These are phyloP conservation scores for Blastocystis sp. DNA, from an alignment of 352 stramenopile species.

Conservation along the genomic window DNA sequence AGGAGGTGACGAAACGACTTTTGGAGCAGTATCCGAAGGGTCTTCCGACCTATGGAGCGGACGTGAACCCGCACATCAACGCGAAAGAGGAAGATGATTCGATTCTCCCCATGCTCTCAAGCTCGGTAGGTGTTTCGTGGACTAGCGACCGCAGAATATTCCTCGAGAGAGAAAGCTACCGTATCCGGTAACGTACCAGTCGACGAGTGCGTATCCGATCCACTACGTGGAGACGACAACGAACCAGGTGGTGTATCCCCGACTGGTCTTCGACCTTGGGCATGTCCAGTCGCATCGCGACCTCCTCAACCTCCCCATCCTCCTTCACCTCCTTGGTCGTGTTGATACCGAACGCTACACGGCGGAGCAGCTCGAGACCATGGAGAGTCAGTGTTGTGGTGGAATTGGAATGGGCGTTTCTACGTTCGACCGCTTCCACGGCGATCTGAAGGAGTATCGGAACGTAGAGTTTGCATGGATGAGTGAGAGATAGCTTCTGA, in stretches of 20 bases:
- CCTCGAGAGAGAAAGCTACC: not conserved
- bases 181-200: not conserved
- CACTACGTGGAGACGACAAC: constrained; percentile 5
- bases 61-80: constrained; percentile 20
- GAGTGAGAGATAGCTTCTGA: not conserved
- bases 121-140: not conserved
- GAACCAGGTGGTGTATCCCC: constrained; percentile 22
- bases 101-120: constrained; percentile 12
- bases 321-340: constrained; percentile 5
- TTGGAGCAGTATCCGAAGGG: not conserved
- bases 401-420: constrained; percentile 19
- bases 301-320: constrained; percentile 19
- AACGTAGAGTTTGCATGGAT: not conserved
- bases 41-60: not conserved
- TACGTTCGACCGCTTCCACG: not conserved
- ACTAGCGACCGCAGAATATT: not conserved
- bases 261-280: not conserved
- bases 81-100: not conserved
- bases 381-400: constrained; percentile 5
- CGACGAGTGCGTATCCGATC: not conserved
- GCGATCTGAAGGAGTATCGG: not conserved
- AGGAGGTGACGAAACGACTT: not conserved
- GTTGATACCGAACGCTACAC: not conserved
- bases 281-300: not conserved
- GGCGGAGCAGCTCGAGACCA: constrained; percentile 3